A percentile compares a stretch with the other conserved stretches of the same genome.
These are phyloP conservation scores for Climacium dendroides DNA, from an alignment of 225 moss, liverwort and hornwort genomes.

Conservation along the genomic window DNA sequence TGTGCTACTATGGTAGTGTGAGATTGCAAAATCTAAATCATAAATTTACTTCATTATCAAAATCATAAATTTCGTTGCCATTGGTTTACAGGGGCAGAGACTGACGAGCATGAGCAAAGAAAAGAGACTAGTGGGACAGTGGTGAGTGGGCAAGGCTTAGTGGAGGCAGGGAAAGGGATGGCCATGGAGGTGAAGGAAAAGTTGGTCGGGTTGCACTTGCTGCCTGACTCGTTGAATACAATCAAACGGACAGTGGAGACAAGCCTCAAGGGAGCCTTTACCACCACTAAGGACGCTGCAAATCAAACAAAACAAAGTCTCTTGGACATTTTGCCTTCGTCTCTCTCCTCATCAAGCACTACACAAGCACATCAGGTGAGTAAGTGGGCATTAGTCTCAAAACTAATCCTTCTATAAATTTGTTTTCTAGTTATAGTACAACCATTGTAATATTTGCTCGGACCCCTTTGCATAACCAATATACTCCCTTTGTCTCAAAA, in stretches of 20 bases:
- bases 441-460: too few species aligned
- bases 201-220: background rate
- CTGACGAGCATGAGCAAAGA: background rate
- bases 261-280: slow-evolving; percentile 1
- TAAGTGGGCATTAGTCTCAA: background rate
- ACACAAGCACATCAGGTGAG: background rate
- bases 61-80: background rate
- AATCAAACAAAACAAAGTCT: slow-evolving; percentile 8
- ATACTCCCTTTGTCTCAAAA: too few species aligned
- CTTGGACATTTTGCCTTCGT: slow-evolving; percentile 9
- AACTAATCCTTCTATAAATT: background rate
- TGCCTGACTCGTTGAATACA: slow-evolving; percentile 1
- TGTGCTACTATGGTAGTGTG: background rate
- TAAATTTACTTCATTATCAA: background rate
- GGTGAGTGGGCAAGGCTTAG: background rate
- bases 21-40: background rate
- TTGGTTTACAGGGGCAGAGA: background rate
- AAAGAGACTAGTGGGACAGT: background rate
- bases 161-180: slow-evolving; percentile 14
- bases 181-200: slow-evolving; percentile 18
- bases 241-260: slow-evolving; percentile 7
- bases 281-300: slow-evolving; percentile 2
- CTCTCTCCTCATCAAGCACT: background rate
- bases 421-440: background rate
- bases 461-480: background rate